Conservation (phyloP, 805 yeast genomes). For the Cyberlindnera sargentensis region DNA sequence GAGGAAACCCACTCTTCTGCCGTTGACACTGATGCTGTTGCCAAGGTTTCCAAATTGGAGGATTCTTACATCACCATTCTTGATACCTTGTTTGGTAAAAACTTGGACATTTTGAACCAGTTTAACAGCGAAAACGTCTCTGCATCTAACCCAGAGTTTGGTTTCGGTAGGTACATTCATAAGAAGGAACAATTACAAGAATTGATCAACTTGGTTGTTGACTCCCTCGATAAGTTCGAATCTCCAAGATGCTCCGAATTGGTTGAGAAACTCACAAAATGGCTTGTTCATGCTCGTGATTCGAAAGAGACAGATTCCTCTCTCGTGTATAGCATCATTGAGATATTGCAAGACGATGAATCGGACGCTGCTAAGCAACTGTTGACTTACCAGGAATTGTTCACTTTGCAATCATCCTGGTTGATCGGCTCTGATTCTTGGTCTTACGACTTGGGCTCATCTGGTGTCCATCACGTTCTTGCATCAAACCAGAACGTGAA, state of each 20-base stretch:
- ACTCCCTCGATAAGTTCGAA: slow-evolving; percentile 32
- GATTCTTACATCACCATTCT: slow-evolving; percentile 72
- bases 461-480: slow-evolving; percentile 83
- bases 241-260: slow-evolving; percentile 40
- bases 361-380: slow-evolving; percentile 39
- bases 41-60: slow-evolving; percentile 49
- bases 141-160: slow-evolving; percentile 74
- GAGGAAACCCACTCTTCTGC: slow-evolving; percentile 10
- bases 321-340: slow-evolving; percentile 24
- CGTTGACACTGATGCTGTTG: slow-evolving; percentile 21
- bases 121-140: slow-evolving; percentile 35
- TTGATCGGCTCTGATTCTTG: slow-evolving; percentile 91
- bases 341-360: slow-evolving; percentile 33
- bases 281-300: slow-evolving; percentile 53
- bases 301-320: slow-evolving; percentile 10
- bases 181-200: slow-evolving; percentile 40
- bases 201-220: slow-evolving; percentile 21
- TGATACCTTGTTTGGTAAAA: slow-evolving; percentile 53
- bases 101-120: slow-evolving; percentile 57
- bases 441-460: slow-evolving; percentile 88
- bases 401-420: slow-evolving; percentile 59
- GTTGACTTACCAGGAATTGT: slow-evolving; percentile 37
- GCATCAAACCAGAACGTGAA: slow-evolving; percentile 73
- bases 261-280: slow-evolving; percentile 53
- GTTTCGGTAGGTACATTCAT: slow-evolving; percentile 70